Conservation (phyloP, 495 filamentous ascomycete species). For the Umbilicaria muhlenbergii region DNA sequence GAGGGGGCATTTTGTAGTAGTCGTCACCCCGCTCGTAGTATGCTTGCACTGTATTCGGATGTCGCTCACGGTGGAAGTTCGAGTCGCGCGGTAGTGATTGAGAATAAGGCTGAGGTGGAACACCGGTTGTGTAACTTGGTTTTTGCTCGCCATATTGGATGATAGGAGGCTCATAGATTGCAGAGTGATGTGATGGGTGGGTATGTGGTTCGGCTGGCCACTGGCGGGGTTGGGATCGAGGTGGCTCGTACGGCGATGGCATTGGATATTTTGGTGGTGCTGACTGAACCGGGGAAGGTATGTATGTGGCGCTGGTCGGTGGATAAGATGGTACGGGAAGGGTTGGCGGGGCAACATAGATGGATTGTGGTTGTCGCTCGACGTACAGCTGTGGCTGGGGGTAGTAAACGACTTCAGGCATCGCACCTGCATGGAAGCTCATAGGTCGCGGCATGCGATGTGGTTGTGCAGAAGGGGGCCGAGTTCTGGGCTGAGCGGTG, state of each 20-base stretch:
- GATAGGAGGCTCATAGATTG: conserved; percentile 7
- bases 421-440: conserved; percentile 28
- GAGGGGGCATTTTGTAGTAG: conserved; percentile 29
- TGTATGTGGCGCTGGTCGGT: conserved; percentile 17
- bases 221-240: conserved; percentile 9
- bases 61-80: conserved; percentile 1
- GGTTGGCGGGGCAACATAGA: conserved; percentile 1
- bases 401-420: conserved; percentile 3
- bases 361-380: conserved; percentile 2
- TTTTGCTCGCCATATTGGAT: conserved; percentile 6
- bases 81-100: conserved; percentile 1
- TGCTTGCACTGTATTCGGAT: conserved; percentile 7
- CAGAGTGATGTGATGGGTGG: conserved; percentile 3
- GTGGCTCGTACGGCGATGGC: conserved; percentile 13
- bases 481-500: conserved; percentile 2
- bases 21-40: conserved; percentile 24
- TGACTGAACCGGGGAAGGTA: conserved; percentile 12
- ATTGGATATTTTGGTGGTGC: conserved; percentile 3
- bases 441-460: conserved; percentile 18
- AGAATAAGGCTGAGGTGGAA: conserved; percentile 2
- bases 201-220: conserved; percentile 7
- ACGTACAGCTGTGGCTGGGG: background rate
- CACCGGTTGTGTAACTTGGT: background rate
- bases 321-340: conserved; percentile 9
- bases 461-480: conserved; percentile 4